Evolutionary conservation across 352 stramenopile species (phyloP), one percentile per base, ranked within the genome.

Genomic region (Globisporangium paddicum): DNA sequence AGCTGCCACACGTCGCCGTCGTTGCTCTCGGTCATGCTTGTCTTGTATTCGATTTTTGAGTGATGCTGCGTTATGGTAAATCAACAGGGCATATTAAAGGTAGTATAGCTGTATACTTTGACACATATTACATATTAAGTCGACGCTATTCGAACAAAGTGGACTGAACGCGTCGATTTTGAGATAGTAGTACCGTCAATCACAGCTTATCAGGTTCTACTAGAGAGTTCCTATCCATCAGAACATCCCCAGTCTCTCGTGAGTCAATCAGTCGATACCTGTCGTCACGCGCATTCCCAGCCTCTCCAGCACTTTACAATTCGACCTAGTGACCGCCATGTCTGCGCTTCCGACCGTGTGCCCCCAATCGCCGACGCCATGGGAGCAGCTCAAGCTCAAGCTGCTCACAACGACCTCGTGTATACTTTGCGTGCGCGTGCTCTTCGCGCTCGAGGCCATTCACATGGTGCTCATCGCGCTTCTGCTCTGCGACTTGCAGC

Each of bases 1-100:
- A 87, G 55, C n/a, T 62, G 45, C 51, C 73, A 64, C 46, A 41
- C 5, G 10, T 50, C 50, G 13, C 70, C 52, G 2, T 54, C 18
- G 41, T 19, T 19, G 13, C 21, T 32, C 21, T 32, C 42, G 5
- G 21, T 18, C 42, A 49, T 49, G n/a, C 42, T 49, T 32, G 10
- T 18, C 28, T n/a, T n/a, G n/a, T n/a, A n/a, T n/a, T n/a, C n/a
- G n/a, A n/a, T 48, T 18, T 47, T 28, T 26, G 9, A 5, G 14
- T 28, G 16, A 8, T 16, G 5, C 9, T 19, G 3, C 13, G 6
- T 48, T 2, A 46, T 25, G n/a, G 8, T 46, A 5, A 46, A 21
- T 44, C 21, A 21, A 0, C 38, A 21, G 21, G 14, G 14, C 1
- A 44, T 13, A 21, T 47, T 13, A 7, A 5, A 10, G 32, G 11